phyloP scores from a whole-genome alignment of 352 stramenopile species.

The Phytophthora hybrid region DNA sequence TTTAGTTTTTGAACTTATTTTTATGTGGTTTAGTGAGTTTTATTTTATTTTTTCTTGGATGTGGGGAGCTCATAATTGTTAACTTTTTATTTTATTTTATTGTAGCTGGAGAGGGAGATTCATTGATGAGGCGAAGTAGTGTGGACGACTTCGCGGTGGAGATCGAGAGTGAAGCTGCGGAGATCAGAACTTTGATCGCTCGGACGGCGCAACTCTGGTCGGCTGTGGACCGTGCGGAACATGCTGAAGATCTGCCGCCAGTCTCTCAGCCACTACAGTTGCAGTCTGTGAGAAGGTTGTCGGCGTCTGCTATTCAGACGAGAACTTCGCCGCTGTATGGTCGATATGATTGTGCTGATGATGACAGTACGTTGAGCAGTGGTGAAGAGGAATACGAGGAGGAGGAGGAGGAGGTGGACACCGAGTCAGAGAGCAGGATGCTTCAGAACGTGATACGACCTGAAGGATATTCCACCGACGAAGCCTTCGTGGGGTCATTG shows the following conservation, averaged over 20 bases:
- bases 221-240: constrained; percentile 35
- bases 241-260: constrained; percentile 2
- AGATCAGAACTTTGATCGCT: constrained; percentile 47
- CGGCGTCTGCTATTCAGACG: constrained; percentile 11
- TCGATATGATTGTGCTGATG: constrained; percentile 21
- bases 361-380: constrained; percentile 39
- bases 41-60: not conserved
- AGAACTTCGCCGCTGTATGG: constrained; percentile 3
- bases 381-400: constrained; percentile 28
- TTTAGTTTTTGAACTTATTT: not conserved
- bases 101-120: not conserved
- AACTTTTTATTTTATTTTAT: not conserved
- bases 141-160: constrained; percentile 34
- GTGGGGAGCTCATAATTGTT: constrained; percentile 14
- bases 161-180: constrained; percentile 43
- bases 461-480: constrained; percentile 17
- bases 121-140: not conserved
- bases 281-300: constrained; percentile 4
- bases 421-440: no score
- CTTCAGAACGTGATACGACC: constrained; percentile 6
- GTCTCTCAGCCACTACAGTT: not conserved
- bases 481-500: constrained; percentile 13
- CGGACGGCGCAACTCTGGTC: constrained; percentile 46
- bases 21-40: not conserved
- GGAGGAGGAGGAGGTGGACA: constrained; percentile 28